phyloP scores from a whole-genome alignment of 306 rosid genomes.

The Vigna nakashimae region DNA sequence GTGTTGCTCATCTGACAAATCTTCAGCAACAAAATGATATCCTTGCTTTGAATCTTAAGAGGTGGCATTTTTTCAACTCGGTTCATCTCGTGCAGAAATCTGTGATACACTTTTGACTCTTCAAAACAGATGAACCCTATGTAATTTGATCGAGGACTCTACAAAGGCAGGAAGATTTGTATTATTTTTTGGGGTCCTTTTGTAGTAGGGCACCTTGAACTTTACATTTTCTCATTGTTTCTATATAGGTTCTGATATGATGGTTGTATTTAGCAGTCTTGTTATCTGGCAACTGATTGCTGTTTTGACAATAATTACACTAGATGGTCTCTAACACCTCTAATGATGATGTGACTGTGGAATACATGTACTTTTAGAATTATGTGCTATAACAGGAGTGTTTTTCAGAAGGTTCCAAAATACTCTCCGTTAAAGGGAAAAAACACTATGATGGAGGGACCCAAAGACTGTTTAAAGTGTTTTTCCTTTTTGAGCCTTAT shows the following conservation, averaged over 20 bases:
- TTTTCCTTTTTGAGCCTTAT: too few relatives aligned
- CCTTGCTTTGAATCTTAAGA: conserved; percentile 32
- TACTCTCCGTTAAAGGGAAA: too few relatives aligned
- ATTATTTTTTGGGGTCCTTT: too few relatives aligned
- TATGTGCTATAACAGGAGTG: conserved; percentile 26
- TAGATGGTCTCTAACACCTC: conserved; percentile 11
- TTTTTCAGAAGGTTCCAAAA: background rate
- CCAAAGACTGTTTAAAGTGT: too few relatives aligned
- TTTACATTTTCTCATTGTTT: too few relatives aligned
- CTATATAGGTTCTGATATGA: background rate
- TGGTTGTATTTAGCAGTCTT: conserved; percentile 40
- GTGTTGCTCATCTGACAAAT: conserved; percentile 30
- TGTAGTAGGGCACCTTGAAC: too few relatives aligned
- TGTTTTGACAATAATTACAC: conserved; percentile 27
- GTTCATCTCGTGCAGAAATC: conserved; percentile 43
- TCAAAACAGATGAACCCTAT: conserved; percentile 11
- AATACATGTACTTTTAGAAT: conserved; percentile 18
- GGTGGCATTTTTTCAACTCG: conserved; percentile 37
- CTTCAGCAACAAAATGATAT: conserved; percentile 30
- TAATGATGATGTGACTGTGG: background rate
- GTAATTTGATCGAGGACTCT: conserved; percentile 34
- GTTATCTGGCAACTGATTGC: conserved; percentile 31
- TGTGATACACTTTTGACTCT: conserved; percentile 30
- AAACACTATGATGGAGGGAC: too few relatives aligned
- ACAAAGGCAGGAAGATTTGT: background rate